A percentile compares a stretch with the other conserved stretches of the same genome.
Evolutionary conservation across 441 rosid genomes (phyloP).

Genomic region (Isatis lusitanica): DNA sequence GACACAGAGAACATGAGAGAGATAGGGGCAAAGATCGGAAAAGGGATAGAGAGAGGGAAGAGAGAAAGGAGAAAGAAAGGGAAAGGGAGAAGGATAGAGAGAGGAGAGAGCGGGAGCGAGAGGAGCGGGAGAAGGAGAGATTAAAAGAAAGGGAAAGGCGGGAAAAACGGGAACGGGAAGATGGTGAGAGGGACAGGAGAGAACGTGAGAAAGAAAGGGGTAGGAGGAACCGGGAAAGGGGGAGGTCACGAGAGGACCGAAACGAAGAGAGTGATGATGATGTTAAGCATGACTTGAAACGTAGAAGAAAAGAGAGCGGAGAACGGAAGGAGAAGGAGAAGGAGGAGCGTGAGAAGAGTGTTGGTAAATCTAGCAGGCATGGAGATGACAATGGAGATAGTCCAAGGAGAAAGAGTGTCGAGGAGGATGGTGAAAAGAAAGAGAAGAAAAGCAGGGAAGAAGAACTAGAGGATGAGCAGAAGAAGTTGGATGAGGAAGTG

Average conservation of each 20-base stretch:
- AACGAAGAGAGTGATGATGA: conserved; percentile 36
- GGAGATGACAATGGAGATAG: conserved; percentile 36
- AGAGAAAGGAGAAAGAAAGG: conserved; percentile 38
- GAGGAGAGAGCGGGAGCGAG: conserved; percentile 38
- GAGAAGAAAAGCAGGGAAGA: conserved; percentile 47
- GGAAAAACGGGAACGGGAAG: conserved; percentile 39
- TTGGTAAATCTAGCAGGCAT: conserved; percentile 44
- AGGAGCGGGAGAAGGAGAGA: conserved; percentile 41
- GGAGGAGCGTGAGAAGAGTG: conserved; percentile 46
- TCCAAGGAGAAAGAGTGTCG: conserved; percentile 53
- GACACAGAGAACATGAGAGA: conserved; percentile 39
- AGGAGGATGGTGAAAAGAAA: conserved; percentile 58
- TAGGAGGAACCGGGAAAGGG: conserved; percentile 50
- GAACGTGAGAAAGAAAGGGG: conserved; percentile 54
- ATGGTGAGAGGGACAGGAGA: conserved; percentile 42
- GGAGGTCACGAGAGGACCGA: conserved; percentile 45
- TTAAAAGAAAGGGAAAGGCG: conserved; percentile 41
- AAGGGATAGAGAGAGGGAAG: conserved; percentile 32
- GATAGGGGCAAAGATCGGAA: conserved; percentile 38
- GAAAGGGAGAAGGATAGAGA: conserved; percentile 37
- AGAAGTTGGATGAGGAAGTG: conserved; percentile 74
- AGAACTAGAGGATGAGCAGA: conserved; percentile 38
- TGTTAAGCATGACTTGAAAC: conserved; percentile 31
- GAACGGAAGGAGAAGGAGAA: conserved; percentile 40
- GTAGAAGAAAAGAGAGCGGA: conserved; percentile 37